Conservation (phyloP, 2,329 filamentous ascomycete species). For the Alternaria hordeiaustralica region DNA sequence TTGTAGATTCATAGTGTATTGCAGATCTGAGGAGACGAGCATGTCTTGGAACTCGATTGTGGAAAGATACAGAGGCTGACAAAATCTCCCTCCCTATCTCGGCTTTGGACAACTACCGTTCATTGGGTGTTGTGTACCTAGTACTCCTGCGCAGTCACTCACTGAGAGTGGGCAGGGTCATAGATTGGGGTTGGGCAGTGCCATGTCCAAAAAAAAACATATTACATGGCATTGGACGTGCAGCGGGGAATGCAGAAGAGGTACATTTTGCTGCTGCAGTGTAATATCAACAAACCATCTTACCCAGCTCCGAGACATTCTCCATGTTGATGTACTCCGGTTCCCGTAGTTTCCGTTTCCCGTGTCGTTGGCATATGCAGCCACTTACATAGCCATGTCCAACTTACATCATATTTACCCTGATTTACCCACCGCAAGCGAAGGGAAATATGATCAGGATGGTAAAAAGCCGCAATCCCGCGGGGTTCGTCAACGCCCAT, state of each 20-base stretch:
- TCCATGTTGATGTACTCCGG: background rate
- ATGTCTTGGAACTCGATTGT: conserved; percentile 15
- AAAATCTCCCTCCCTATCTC: background rate
- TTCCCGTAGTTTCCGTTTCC: background rate
- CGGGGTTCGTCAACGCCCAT: background rate
- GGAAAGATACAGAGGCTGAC: background rate
- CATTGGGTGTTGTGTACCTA: background rate
- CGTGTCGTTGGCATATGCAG: background rate
- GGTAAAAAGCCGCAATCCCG: background rate
- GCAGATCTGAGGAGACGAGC: background rate
- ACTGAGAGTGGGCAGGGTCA: background rate
- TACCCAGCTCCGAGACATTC: background rate
- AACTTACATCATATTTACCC: background rate
- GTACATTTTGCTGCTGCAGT: background rate
- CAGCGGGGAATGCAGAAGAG: background rate
- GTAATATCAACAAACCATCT: conserved; percentile 1
- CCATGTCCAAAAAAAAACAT: background rate
- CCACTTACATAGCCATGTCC: background rate
- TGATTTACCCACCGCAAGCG: conserved; percentile 1
- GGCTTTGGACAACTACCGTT: background rate
- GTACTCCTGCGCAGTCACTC: background rate
- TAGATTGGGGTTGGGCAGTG: background rate
- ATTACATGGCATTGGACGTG: background rate
- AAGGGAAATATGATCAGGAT: background rate
- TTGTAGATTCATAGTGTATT: conserved; percentile 13